A percentile compares a stretch with the other conserved stretches of the same genome.
phyloP scores from a whole-genome alignment of 129 eudicot genomes.

The Saussurea involucrata region DNA sequence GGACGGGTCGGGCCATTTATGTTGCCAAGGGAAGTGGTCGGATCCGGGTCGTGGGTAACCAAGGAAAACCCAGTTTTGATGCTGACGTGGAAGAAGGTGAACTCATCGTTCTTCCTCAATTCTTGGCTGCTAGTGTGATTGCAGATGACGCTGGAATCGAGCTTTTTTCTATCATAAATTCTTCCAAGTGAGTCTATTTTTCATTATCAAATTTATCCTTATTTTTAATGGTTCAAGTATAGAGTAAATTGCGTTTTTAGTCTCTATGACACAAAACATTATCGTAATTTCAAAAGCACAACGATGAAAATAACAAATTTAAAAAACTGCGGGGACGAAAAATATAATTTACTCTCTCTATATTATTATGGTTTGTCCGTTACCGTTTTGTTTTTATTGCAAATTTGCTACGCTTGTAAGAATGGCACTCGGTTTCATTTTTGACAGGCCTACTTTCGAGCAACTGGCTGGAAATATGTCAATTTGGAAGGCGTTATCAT shows the following conservation, averaged over 20 bases:
- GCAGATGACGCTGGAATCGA: slow-evolving; percentile 51
- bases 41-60: slow-evolving; percentile 43
- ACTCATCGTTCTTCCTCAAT: slow-evolving; percentile 51
- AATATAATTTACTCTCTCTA: too few species aligned
- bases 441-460: slow-evolving; percentile 29
- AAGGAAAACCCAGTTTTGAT: slow-evolving; percentile 33
- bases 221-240: too few species aligned
- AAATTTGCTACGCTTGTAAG: not conserved
- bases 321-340: too few species aligned
- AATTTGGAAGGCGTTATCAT: slow-evolving; percentile 34
- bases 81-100: slow-evolving; percentile 33
- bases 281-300: too few species aligned
- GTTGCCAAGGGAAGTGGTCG: slow-evolving; percentile 45
- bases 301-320: too few species aligned
- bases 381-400: not conserved
- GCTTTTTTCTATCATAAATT: slow-evolving; percentile 31
- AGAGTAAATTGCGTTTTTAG: not conserved
- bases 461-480: slow-evolving; percentile 35
- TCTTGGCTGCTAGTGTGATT: slow-evolving; percentile 23
- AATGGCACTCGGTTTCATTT: not conserved
- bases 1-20: slow-evolving; percentile 33
- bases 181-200: slow-evolving; percentile 41
- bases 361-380: too few species aligned
- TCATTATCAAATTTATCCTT: not conserved
- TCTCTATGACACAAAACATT: too few species aligned